Evolutionary conservation across 2,329 filamentous ascomycete genomes (phyloP).

Genomic region (Claviceps fusiformis): DNA sequence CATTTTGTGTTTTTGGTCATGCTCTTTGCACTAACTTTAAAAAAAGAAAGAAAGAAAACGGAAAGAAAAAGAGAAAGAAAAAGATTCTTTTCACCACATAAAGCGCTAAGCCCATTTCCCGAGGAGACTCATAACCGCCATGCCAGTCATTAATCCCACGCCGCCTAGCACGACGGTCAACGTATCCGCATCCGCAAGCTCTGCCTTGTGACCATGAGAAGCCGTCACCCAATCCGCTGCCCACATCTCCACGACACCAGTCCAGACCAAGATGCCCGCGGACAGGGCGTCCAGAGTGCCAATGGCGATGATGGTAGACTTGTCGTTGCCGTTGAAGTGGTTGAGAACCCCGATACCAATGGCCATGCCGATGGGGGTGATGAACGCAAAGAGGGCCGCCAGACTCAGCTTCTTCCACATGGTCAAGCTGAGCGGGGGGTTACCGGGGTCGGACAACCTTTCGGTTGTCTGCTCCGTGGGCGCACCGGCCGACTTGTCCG

Average conservation of each 20-base stretch:
- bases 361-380: slow-evolving; percentile 68
- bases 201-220: slow-evolving; percentile 23
- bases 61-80: no score
- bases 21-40: background rate
- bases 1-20: background rate
- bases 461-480: slow-evolving; percentile 11
- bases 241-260: slow-evolving; percentile 70
- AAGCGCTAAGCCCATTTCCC: slow-evolving; percentile 55
- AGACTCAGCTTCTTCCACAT: slow-evolving; percentile 44
- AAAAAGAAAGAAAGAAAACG: no score
- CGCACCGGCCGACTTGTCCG: slow-evolving; percentile 14
- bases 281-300: slow-evolving; percentile 62
- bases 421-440: slow-evolving; percentile 16
- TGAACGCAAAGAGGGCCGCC: slow-evolving; percentile 50
- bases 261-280: slow-evolving; percentile 67
- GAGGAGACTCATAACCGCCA: slow-evolving; percentile 57
- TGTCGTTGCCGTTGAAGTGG: slow-evolving; percentile 60
- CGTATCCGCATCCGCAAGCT: slow-evolving; percentile 38
- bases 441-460: slow-evolving; percentile 6
- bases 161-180: slow-evolving; percentile 36
- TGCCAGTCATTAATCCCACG: slow-evolving; percentile 42
- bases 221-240: slow-evolving; percentile 57
- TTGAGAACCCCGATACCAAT: slow-evolving; percentile 62
- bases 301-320: slow-evolving; percentile 53
- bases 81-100: no score